These are phyloP conservation scores for Beauveria sp. DNA, from an alignment of 2,329 filamentous ascomycete species.

Conservation along the genomic window DNA sequence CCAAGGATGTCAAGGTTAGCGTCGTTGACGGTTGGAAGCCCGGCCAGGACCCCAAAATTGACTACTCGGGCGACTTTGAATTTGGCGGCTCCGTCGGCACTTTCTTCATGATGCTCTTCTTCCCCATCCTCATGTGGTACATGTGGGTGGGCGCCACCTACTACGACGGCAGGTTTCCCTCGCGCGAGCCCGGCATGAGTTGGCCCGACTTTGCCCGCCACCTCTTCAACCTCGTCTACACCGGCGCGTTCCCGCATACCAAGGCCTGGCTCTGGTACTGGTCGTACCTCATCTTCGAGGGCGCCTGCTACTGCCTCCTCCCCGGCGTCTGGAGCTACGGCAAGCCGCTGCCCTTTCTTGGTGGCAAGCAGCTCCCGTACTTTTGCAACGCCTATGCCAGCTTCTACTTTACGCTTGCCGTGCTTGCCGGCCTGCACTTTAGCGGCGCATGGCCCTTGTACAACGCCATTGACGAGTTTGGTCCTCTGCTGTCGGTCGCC, in stretches of 20 bases:
- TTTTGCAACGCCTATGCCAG: slow-evolving; percentile 88
- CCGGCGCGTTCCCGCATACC: slow-evolving; percentile 72
- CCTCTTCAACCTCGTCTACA: slow-evolving; percentile 66
- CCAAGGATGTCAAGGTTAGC: slow-evolving; percentile 18
- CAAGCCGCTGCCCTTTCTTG: slow-evolving; percentile 75
- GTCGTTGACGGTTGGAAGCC: slow-evolving; percentile 49
- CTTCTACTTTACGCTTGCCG: slow-evolving; percentile 76
- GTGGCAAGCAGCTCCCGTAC: slow-evolving; percentile 82
- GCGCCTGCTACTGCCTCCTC: slow-evolving; percentile 71
- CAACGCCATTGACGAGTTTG: slow-evolving; percentile 91
- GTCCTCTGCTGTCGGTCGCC: slow-evolving; percentile 83
- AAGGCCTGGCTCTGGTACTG: slow-evolving; percentile 93
- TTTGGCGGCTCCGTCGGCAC: slow-evolving; percentile 86
- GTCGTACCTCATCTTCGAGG: slow-evolving; percentile 83
- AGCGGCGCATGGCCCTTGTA: slow-evolving; percentile 83
- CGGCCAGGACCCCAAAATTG: slow-evolving; percentile 54
- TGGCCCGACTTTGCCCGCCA: slow-evolving; percentile 64
- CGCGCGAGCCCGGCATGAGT: slow-evolving; percentile 56
- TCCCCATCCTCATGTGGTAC: slow-evolving; percentile 96
- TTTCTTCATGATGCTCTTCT: slow-evolving; percentile 78
- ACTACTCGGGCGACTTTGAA: slow-evolving; percentile 61
- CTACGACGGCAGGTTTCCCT: slow-evolving; percentile 78
- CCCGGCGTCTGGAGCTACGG: slow-evolving; percentile 85
- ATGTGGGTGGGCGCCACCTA: slow-evolving; percentile 97
- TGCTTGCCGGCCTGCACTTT: slow-evolving; percentile 67